Base-by-base conservation (phyloP, 2,329 filamentous ascomycete genomes). In the Botrytis tulipae region DNA sequence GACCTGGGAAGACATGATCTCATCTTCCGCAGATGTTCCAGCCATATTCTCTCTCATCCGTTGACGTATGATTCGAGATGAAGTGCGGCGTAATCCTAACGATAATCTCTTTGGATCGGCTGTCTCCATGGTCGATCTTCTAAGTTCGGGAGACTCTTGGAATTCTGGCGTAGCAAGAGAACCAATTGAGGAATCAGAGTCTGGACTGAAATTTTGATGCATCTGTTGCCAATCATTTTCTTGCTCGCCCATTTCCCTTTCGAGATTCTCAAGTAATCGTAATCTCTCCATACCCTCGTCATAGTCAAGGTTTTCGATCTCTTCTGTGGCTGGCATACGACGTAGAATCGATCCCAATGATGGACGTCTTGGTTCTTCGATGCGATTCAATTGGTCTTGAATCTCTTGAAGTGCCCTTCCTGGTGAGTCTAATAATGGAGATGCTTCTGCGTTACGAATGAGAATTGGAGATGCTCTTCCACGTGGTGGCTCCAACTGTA, bases 161-260 rank as follows among this genome's bases (percentile, higher is more conserved):
- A 75, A 65, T 48, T 68, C 65, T 66, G 78, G 77, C 25, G 78
- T 77, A 70, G 77, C 73, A n/a, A 78, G 76, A 42, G 77, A 76
- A 65, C 77, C 74, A n/a, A 77, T 69, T 29, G 70, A 69, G 48
- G 77, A 79, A 57, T 77, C 74, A 20, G 79, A 80, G 61, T 78
- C 76, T 42, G 78, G 85, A 70, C 83, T 82, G 59, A 90, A 79
- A 54, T 86, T 85, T 40, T 85, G 82, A 73, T 88, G 87, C 82
- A 91, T 85, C 68, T 85, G 82, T 73, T 87, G 85, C 90, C 89
- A 91, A 76, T 87, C 85, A 71, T 84, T 84, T 78, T 90, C 88
- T 78, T 91, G 87, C 76, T 85, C 80, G 0, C 86, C 87, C 85
- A 91, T 88, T 80, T 92, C 90, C 74, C 83, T 83, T 78, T 92